Evolutionary conservation across 345 rosid genomes (phyloP), one percentile per base, ranked within the genome.

Genomic region (Bruguiera sexangula): DNA sequence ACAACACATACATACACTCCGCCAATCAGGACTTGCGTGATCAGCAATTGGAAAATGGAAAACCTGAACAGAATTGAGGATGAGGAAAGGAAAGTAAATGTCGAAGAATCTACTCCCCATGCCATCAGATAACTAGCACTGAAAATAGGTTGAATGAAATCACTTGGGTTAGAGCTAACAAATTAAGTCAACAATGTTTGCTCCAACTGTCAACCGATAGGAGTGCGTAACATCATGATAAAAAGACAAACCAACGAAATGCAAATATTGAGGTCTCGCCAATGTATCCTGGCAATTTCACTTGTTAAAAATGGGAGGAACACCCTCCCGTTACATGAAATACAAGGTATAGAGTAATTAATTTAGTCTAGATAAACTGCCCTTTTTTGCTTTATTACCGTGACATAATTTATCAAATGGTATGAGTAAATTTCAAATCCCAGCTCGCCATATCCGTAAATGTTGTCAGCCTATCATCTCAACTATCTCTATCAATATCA

Each of bases 401-500:
- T 9, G 29, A 26, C 60, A 39, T 36, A 43, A 26, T 58, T 39
- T 48, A 43, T 64, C 48, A 63, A 20, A 34, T 51, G 59, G 36
- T 37, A 37, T 61, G 62, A 27, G 16, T 52, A 58, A 56, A 73
- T 71, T 69, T 63, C 56, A n/a, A 61, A 73, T 16, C 1, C 54
- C 70, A 30, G 32, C 29, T 37, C 62, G 52, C 46, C 59, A 62
- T 64, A 67, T 61, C 66, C 69, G 5, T 79, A 69, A 66, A n/a
- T 32, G 24, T 54, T 82, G 53, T 78, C 4, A 39, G 56, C 69
- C 27, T 69, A 65, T 65, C 53, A 84, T 71, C 76, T 68, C 64
- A 51, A 69, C 48, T 59, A 53, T 63, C 39, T 30, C 54, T 20
- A 69, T 32, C 62, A 60, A 61, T 11, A 52, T 94, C 81, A 95